phyloP scores from a whole-genome alignment of 306 rosid species.

The Trifolium subterraneum region DNA sequence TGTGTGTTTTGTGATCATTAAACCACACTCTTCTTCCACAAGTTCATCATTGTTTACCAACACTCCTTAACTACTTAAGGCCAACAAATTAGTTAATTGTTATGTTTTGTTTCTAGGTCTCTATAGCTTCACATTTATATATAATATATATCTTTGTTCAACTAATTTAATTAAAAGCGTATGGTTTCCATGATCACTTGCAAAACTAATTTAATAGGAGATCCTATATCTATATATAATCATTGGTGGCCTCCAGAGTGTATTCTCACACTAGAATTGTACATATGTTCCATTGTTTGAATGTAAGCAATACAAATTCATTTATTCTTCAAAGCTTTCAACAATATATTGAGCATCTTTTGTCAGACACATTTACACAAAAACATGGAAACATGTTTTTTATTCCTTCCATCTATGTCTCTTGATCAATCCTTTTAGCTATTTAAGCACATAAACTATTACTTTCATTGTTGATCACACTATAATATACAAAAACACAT shows the following conservation, averaged over 20 bases:
- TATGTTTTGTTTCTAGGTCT: neutral
- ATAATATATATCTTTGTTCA: too few species aligned
- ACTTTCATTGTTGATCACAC: too few species aligned
- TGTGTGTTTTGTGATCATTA: too few species aligned
- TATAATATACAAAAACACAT: too few species aligned
- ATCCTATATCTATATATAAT: too few species aligned
- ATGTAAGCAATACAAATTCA: neutral
- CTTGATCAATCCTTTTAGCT: conserved; percentile 8
- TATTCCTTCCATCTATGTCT: neutral
- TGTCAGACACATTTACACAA: neutral
- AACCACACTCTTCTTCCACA: too few species aligned
- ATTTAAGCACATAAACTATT: neutral
- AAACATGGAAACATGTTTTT: neutral
- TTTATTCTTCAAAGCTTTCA: conserved; percentile 5
- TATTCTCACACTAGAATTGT: too few species aligned
- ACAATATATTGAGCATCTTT: neutral
- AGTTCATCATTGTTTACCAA: too few species aligned
- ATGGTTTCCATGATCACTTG: neutral
- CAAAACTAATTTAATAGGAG: neutral
- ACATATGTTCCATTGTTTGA: neutral
- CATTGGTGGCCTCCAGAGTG: too few species aligned
- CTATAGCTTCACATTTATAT: neutral
- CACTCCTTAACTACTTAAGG: too few species aligned
- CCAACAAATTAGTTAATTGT: too few species aligned
- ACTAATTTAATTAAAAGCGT: too few species aligned